Evolutionary conservation across 1,139 yeast genomes (phyloP), one percentile per base, ranked within the genome.

Genomic region (Debaryomyces psychrophilus): DNA sequence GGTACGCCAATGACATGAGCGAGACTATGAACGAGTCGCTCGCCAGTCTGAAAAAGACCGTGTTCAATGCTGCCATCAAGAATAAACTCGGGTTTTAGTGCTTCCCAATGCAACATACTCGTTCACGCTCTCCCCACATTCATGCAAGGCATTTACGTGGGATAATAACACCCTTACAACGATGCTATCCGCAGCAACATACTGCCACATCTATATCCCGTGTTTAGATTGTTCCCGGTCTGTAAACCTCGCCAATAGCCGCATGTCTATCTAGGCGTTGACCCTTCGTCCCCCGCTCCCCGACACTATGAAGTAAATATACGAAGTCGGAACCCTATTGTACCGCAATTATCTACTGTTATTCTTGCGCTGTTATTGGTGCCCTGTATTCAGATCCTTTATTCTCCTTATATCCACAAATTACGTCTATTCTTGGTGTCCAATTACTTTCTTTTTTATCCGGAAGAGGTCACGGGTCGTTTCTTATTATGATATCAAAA

Each of bases 1-100:
- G 81, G 23, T 82, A 81, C 53, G 88, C 88, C 2, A 77, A 71
- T 37, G 71, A 67, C 31, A 68, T 82, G 41, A 76, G 81, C 51
- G 84, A 83, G 52, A 64, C 77, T 7, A 68, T 83, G 71, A 77
- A 68, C 46, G 86, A 81, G 11, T 64, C 79, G 0, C 61, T 79
- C 25, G 83, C 77, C 37, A 71, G 71, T 3, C 76, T 76, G 9
- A 79, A 83, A 53, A 77, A 71, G 44, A 73, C 77, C 17, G 54
- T 83, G 51, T 77, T 82, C 48, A 69, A 71, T 36, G 73, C 83
- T 4, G 79, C 86, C 0, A 57, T 81, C 33, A 77, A 74, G 54
- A 75, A 77, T 47, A 79, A 77, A 54, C 69, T 83, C 54, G 87
- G 87, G 0, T 61, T 81, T 31, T 81, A 27, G 26, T 25, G 4